Evolutionary conservation across 768 basidiomycete species (phyloP).

Genomic region (Mycena vulgaris): DNA sequence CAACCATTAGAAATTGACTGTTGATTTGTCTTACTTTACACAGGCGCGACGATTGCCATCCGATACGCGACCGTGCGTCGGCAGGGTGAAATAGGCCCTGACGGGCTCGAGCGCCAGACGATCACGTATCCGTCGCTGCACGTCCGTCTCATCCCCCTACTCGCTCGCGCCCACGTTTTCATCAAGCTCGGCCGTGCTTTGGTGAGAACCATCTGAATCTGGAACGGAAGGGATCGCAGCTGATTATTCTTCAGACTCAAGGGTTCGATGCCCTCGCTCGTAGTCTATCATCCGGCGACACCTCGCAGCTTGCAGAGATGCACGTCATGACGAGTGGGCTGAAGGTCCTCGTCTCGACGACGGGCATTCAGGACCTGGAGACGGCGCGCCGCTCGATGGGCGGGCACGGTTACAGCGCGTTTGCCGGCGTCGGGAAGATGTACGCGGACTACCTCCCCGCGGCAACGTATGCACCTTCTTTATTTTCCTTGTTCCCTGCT

Average conservation of each 20-base stretch:
- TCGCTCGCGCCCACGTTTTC: constrained; percentile 80
- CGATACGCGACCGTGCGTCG: constrained; percentile 82
- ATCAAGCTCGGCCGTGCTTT: constrained; percentile 73
- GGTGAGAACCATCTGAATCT: constrained; percentile 53
- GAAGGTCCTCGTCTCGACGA: constrained; percentile 71
- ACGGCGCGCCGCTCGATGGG: constrained; percentile 80
- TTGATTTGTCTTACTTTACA: background rate
- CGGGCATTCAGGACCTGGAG: constrained; percentile 73
- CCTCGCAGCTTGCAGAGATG: constrained; percentile 77
- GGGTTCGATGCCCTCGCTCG: constrained; percentile 66
- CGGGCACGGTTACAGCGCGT: constrained; percentile 83
- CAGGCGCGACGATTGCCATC: constrained; percentile 75
- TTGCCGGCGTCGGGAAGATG: constrained; percentile 74
- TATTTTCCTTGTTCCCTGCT: background rate
- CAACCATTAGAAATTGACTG: background rate
- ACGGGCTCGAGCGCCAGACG: constrained; percentile 75
- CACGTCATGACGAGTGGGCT: constrained; percentile 81
- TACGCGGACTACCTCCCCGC: constrained; percentile 78
- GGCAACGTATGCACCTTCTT: constrained; percentile 63
- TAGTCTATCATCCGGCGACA: constrained; percentile 69
- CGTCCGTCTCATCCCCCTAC: constrained; percentile 78
- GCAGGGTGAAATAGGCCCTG: constrained; percentile 69
- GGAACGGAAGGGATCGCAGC: background rate
- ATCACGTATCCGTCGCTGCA: constrained; percentile 83
- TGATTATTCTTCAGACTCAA: constrained; percentile 53